Evolutionary conservation across 129 eudicot genomes (phyloP).

Genomic region (Chrysanthemum makinoi): DNA sequence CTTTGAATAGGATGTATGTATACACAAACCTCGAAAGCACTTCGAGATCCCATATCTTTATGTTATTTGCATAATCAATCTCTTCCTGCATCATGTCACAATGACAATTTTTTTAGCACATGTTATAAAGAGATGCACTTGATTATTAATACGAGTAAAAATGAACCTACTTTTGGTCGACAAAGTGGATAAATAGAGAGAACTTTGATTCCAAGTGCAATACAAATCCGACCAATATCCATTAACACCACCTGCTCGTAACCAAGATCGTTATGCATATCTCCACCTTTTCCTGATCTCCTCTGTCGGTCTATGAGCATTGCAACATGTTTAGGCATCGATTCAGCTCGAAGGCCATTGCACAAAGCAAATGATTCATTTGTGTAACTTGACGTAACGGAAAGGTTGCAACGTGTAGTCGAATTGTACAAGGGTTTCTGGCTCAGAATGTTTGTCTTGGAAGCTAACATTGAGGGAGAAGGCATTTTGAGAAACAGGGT

Average conservation of each 20-base stretch:
- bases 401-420: background rate
- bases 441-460: constrained; percentile 5
- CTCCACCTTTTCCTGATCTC: background rate
- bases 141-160: background rate
- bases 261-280: too few species aligned
- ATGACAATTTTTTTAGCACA: background rate
- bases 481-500: background rate
- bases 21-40: constrained; percentile 18
- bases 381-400: background rate
- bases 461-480: background rate
- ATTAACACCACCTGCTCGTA: background rate
- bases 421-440: constrained; percentile 8
- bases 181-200: constrained; percentile 10
- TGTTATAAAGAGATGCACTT: background rate
- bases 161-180: background rate
- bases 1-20: background rate
- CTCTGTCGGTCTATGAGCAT: background rate
- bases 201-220: constrained; percentile 24
- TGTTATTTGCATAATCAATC: background rate
- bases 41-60: background rate
- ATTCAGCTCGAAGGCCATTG: constrained; percentile 9
- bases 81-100: background rate
- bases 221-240: constrained; percentile 10
- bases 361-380: background rate
- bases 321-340: constrained; percentile 12